Evolutionary conservation across 345 rosid genomes (phyloP).

Genomic region (Kernera saxatilis): DNA sequence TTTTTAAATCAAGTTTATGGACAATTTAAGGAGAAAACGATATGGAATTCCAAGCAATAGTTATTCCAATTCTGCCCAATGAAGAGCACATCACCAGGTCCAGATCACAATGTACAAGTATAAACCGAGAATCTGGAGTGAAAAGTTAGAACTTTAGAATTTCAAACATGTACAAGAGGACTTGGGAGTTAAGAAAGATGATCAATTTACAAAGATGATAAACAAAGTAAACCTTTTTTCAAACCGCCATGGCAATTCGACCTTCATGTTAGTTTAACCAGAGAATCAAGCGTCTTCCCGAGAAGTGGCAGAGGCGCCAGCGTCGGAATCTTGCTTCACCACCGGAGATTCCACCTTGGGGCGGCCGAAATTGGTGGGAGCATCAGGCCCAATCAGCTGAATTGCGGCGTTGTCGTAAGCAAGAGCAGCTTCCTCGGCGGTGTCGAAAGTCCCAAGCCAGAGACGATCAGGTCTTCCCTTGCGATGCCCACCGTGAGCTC

Average conservation of each 20-base stretch:
- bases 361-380: slow-evolving; percentile 44
- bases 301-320: neutral
- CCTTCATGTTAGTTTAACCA: neutral
- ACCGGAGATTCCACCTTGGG: neutral
- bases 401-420: slow-evolving; percentile 54
- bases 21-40: neutral
- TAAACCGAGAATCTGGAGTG: neutral
- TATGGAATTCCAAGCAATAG: neutral
- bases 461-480: slow-evolving; percentile 35
- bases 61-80: neutral
- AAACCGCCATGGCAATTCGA: neutral
- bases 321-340: slow-evolving; percentile 13
- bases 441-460: slow-evolving; percentile 56
- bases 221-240: neutral
- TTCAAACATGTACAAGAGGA: neutral
- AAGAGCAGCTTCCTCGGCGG: slow-evolving; percentile 58
- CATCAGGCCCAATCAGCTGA: slow-evolving; percentile 42
- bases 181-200: neutral
- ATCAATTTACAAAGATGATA: slow-evolving; percentile 16
- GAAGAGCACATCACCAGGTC: neutral
- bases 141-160: neutral
- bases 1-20: neutral
- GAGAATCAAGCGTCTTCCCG: neutral
- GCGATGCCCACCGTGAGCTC: slow-evolving; percentile 17
- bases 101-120: neutral